Percentiles rank a stretch among this genome's conserved stretches.
These are phyloP conservation scores for Phytopythium litorale DNA, from an alignment of 352 stramenopile species.

Conservation along the genomic window DNA sequence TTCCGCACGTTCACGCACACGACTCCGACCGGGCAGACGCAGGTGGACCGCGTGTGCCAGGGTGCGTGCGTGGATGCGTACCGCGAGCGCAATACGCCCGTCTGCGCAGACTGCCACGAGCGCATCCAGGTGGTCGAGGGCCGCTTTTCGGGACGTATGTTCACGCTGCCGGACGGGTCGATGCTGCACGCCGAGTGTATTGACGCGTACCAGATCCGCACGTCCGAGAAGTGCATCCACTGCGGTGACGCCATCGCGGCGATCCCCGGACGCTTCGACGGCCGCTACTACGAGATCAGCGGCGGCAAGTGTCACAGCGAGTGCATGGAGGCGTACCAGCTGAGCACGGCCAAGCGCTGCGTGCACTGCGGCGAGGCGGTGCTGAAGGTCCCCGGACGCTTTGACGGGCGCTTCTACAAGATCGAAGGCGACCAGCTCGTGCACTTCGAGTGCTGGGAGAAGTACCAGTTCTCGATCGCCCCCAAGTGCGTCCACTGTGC, in stretches of 20 bases:
- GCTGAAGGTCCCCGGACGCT: conserved; percentile 60
- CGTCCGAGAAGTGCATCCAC: conserved; percentile 75
- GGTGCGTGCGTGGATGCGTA: conserved; percentile 66
- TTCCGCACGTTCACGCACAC: conserved; percentile 67
- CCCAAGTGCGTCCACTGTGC: conserved; percentile 77
- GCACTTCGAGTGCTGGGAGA: conserved; percentile 86
- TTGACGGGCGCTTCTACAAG: conserved; percentile 87
- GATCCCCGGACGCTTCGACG: conserved; percentile 72
- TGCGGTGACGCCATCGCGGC: conserved; percentile 75
- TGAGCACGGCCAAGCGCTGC: conserved; percentile 70
- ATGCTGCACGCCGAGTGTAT: conserved; percentile 83
- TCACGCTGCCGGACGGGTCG: conserved; percentile 69
- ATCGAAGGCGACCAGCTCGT: conserved; percentile 63
- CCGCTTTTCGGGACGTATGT: conserved; percentile 77
- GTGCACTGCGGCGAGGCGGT: conserved; percentile 68
- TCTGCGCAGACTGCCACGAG: conserved; percentile 71
- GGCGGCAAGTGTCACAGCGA: conserved; percentile 77
- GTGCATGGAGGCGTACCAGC: conserved; percentile 77
- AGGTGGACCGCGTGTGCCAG: conserved; percentile 78
- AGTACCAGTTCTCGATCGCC: conserved; percentile 66
- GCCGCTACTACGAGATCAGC: conserved; percentile 75
- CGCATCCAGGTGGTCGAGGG: conserved; percentile 73
- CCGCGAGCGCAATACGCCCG: conserved; percentile 65
- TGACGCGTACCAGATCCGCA: conserved; percentile 80
- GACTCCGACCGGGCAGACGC: conserved; percentile 35